Evolutionary conservation across 208 protist species (phyloP), one percentile per base, ranked within the genome.

Genomic region (Leishmania turanica): DNA sequence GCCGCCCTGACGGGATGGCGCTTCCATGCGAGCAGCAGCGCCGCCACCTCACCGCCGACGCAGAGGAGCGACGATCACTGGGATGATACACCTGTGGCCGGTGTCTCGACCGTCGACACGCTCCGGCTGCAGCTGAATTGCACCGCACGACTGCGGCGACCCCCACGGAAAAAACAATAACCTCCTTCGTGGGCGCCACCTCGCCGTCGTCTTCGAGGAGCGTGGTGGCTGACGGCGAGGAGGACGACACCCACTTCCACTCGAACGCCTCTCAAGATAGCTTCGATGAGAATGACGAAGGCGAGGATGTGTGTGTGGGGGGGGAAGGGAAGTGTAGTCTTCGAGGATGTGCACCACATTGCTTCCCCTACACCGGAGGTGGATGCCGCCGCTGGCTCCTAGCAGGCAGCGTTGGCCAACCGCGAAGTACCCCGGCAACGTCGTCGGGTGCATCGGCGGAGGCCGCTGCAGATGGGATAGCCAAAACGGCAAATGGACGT

Each of bases 131-230:
- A 58, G 49, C 53, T 85, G 37, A 19, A 64, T 47, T n/a, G 72
- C 77, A 64, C 82, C 51, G 42, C 51, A 2, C 71, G 65, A 42
- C 51, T 81, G 6, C 60, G 53, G n/a, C 34, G n/a, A 1, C 31
- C 47, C 1, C 3, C 69, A 27, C 62, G 64, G 51, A 54, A 62
- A 60, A 62, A n/a, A 62, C 56, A 54, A 68, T 42, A 0, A 76
- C 79, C 0, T 84, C 77, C 6, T 82, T 89, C 71, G 79, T 86
- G 31, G 71, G 60, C n/a, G 42, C 78, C 8, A 77, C 65, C 51
- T 56, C 34, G 40, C 19, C 24, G 31, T 71, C 19, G 27, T 21
- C 65, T 9, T 47, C 15, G 65, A 49, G 40, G 17, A 11, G 21
- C 17, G 51, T 15, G 51, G 17, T 54, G 51, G 5, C 51, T 54